Evolutionary conservation across 2,329 filamentous ascomycete genomes (phyloP).

Genomic region (Hypoxylon sp.): DNA sequence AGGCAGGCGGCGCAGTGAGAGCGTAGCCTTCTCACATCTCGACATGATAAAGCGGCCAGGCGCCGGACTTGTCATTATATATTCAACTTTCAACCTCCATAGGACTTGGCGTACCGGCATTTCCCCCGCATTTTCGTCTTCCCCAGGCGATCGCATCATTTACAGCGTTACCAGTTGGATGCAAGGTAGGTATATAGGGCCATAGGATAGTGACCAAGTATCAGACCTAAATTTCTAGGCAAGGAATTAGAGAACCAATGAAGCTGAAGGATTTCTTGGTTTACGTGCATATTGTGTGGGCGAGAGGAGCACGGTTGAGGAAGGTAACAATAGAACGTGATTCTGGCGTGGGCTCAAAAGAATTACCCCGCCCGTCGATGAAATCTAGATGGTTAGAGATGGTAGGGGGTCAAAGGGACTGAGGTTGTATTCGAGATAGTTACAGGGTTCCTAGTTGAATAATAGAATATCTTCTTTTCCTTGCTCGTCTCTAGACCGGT

Average conservation of each 20-base stretch:
- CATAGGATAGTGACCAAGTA: background rate
- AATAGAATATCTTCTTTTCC: background rate
- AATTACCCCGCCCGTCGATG: constrained; percentile 27
- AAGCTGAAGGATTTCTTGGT: background rate
- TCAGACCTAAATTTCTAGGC: background rate
- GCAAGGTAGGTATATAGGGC: constrained; percentile 21
- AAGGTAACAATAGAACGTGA: constrained; percentile 23
- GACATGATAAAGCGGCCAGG: background rate
- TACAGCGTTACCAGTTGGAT: constrained; percentile 13
- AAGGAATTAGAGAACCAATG: constrained; percentile 18
- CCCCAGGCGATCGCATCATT: constrained; percentile 11
- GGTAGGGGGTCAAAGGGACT: background rate
- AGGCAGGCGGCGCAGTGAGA: background rate
- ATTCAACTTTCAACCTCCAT: background rate
- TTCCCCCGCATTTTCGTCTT: constrained; percentile 30
- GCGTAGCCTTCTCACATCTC: background rate
- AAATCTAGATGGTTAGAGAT: constrained; percentile 12
- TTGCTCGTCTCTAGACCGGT: background rate
- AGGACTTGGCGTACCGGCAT: constrained; percentile 16
- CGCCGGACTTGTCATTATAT: background rate
- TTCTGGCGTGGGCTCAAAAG: background rate
- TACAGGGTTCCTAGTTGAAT: background rate
- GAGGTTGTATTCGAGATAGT: constrained; percentile 9
- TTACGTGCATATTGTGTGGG: constrained; percentile 20
- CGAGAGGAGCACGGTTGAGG: constrained; percentile 26